phyloP scores from a whole-genome alignment of 768 basidiomycete species.

The Pisolithus tinctorius region DNA sequence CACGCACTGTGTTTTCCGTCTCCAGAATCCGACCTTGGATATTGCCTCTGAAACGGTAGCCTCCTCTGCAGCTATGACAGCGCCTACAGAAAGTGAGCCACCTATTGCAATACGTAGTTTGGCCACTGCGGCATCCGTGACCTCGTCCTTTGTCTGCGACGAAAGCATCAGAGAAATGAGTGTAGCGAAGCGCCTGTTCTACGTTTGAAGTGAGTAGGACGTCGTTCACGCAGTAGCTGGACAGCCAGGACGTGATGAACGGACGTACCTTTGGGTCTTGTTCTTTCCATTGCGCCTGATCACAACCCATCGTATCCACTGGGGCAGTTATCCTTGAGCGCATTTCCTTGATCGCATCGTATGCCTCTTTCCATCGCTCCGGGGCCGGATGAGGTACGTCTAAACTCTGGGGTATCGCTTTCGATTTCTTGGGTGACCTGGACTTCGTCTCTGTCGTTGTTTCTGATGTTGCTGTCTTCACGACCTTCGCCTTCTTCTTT shows the following conservation, averaged over 20 bases:
- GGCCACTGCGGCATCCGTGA: conserved; percentile 74
- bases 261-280: conserved; percentile 54
- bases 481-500: conserved; percentile 19
- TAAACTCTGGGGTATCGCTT: conserved; percentile 47
- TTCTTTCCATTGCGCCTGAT: conserved; percentile 59
- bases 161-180: conserved; percentile 93
- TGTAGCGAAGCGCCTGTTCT: conserved; percentile 80
- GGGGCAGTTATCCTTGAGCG: conserved; percentile 67
- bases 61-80: conserved; percentile 57
- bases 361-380: conserved; percentile 58
- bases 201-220: conserved; percentile 1
- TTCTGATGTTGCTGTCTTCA: background rate
- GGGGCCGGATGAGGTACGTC: conserved; percentile 63
- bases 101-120: conserved; percentile 71
- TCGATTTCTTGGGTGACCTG: conserved; percentile 45
- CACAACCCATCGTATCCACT: conserved; percentile 91
- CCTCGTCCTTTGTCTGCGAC: conserved; percentile 92
- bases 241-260: conserved; percentile 1
- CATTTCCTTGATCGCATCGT: conserved; percentile 72
- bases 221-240: no score
- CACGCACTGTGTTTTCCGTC: conserved; percentile 73
- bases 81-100: conserved; percentile 72
- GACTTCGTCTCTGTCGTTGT: background rate
- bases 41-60: conserved; percentile 67
- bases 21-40: conserved; percentile 89